These are phyloP conservation scores for Penicillium paneum DNA, from an alignment of 2,329 filamentous ascomycete species.

Conservation along the genomic window DNA sequence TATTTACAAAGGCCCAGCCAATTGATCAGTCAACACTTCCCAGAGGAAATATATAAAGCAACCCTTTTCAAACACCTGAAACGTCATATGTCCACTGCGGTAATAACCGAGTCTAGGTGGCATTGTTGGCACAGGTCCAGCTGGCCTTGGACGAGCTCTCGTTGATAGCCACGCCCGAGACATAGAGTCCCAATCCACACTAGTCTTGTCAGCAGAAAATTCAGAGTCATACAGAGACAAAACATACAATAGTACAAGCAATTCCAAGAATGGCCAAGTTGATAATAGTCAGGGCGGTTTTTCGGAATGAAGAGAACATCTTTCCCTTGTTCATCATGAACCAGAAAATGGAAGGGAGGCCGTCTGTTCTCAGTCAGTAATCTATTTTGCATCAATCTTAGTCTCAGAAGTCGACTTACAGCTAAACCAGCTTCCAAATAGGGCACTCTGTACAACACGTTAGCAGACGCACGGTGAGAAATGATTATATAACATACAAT, in stretches of 20 bases:
- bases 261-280: constrained; percentile 43
- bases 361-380: constrained; percentile 16
- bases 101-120: constrained; percentile 9
- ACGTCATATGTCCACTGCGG: neutral
- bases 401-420: constrained; percentile 35
- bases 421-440: constrained; percentile 65
- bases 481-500: constrained; percentile 37
- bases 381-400: neutral
- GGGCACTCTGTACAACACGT: constrained; percentile 37
- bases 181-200: constrained; percentile 44
- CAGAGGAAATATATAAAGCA: constrained; percentile 7
- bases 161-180: constrained; percentile 40
- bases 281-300: constrained; percentile 43
- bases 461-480: neutral
- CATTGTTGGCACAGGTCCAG: constrained; percentile 42
- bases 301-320: constrained; percentile 40
- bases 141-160: constrained; percentile 31
- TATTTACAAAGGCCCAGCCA: constrained; percentile 16
- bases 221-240: too few relatives aligned
- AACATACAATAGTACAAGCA: constrained; percentile 29
- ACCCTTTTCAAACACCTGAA: neutral
- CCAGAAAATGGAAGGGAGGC: constrained; percentile 44
- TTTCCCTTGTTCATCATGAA: constrained; percentile 47
- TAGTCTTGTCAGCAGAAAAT: constrained; percentile 8
- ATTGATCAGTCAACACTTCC: neutral